A percentile compares a stretch with the other conserved stretches of the same genome.
phyloP scores from a whole-genome alignment of 2,329 filamentous ascomycete species.

The Microcera coccophila region DNA sequence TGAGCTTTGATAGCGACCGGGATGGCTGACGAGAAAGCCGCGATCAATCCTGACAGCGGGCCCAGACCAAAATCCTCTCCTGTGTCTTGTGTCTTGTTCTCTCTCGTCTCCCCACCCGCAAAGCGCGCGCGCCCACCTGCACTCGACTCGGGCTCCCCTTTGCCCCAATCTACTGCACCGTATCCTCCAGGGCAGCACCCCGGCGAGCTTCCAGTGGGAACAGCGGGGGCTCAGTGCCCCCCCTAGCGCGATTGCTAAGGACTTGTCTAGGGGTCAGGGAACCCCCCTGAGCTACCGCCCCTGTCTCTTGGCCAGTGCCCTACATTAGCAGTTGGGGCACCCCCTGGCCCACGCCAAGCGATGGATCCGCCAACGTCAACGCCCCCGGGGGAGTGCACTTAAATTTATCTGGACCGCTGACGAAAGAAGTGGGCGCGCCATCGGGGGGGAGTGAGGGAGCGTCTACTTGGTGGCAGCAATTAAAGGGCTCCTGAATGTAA shows the following conservation, averaged over 20 bases:
- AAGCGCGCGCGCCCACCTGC: too few relatives aligned
- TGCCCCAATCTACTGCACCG: not conserved
- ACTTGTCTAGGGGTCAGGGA: too few relatives aligned
- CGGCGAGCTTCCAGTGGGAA: not conserved
- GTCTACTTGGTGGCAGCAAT: slow-evolving; percentile 3
- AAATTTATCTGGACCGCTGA: slow-evolving; percentile 2
- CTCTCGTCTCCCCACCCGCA: too few relatives aligned
- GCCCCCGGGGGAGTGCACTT: not conserved
- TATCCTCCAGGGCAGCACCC: not conserved
- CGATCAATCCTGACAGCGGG: not conserved
- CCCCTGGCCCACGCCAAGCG: not conserved
- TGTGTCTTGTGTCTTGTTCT: not conserved
- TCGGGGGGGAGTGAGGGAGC: not conserved
- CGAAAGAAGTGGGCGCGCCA: slow-evolving; percentile 17
- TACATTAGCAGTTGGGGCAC: not conserved
- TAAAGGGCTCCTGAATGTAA: slow-evolving; percentile 23
- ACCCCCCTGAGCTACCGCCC: too few relatives aligned
- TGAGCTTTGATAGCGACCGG: too few relatives aligned
- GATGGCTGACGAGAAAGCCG: not conserved
- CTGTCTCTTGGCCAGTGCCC: not conserved
- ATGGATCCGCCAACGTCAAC: not conserved
- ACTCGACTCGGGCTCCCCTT: not conserved
- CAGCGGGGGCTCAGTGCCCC: not conserved
- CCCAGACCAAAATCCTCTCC: not conserved
- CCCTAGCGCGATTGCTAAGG: not conserved